Evolutionary conservation across 2,329 filamentous ascomycete genomes (phyloP), one percentile per base, ranked within the genome.

Genomic region (Zymoseptoria brevis): DNA sequence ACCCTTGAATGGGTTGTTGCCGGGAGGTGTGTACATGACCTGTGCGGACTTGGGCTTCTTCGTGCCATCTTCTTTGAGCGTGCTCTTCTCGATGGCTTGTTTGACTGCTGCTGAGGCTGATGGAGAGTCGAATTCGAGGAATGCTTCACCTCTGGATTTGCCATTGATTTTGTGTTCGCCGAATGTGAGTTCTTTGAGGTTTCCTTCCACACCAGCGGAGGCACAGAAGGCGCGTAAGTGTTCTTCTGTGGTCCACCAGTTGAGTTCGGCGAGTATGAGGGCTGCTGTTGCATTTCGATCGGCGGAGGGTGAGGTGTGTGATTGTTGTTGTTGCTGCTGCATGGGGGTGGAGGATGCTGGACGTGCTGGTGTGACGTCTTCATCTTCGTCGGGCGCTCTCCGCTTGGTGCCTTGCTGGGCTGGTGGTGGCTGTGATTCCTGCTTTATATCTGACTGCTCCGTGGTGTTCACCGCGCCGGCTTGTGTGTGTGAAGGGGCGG

Each of bases 131-230:
- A 97, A 91, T 68, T 96, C 90, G 52, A 97, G 78, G 70, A 92
- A 97, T 4, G 87, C 90, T 79, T 87, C 85, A 49, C 94, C 93
- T 79, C 97, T 96, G 76, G 90, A 96, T 78, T 99, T 99, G 67
- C 94, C 94, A 67, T 99, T 99, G 53, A 97, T 92, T 73, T 99
- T 99, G 76, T 97, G 94, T 74, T 99, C 94, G 69, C 90, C 96
- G 74, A 97, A 99, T 0, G 92, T 96, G 55, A 99, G 85, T 62
- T 97, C 94, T 69, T 89, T 91, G 19, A 97, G 77, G 69, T 96
- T 90, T 52, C 87, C 82, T 73, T 97, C 94, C 66, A 85, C 89
- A 1, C 83, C 83, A n/a, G 88, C 89, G 22, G 88, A 81, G 4
- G 64, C 62, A 58, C 65, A 68, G 89, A 91, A 96, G 55, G 88